A percentile compares a stretch with the other conserved stretches of the same genome.
phyloP scores from a whole-genome alignment of 2,329 filamentous ascomycete genomes.

The Cercospora sp. region DNA sequence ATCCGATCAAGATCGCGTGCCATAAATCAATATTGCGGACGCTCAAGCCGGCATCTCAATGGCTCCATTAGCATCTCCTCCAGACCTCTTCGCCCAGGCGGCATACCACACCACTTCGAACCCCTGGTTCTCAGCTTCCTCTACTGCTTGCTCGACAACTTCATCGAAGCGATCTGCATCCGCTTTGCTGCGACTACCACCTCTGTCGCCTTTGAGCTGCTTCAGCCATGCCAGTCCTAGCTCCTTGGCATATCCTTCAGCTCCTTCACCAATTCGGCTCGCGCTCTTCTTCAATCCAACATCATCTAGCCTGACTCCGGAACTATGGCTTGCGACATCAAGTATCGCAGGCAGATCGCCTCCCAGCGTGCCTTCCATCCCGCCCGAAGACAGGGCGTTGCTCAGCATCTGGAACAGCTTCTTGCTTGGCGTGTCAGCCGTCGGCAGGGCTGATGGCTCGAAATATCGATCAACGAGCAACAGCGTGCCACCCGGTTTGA shows the following conservation, averaged over 20 bases:
- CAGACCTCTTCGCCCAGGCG: constrained; percentile 14
- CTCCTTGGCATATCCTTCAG: constrained; percentile 5
- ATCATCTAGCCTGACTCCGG: constrained; percentile 8
- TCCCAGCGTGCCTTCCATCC: constrained; percentile 14
- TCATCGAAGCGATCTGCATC: constrained; percentile 10
- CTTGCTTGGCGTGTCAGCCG: not conserved
- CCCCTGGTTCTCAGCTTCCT: constrained; percentile 12
- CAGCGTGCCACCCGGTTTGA: constrained; percentile 12
- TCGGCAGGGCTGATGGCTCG: not conserved
- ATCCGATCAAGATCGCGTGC: constrained; percentile 24
- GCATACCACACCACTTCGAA: constrained; percentile 21
- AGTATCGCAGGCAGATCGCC: constrained; percentile 16
- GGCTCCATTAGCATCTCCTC: constrained; percentile 2
- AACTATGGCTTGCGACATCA: constrained; percentile 12
- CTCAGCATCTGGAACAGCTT: constrained; percentile 18
- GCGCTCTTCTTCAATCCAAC: constrained; percentile 13
- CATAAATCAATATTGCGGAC: not conserved
- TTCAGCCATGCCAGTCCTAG: constrained; percentile 18
- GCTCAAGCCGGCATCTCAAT: constrained; percentile 7
- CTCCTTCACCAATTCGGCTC: constrained; percentile 12
- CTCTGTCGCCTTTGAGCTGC: constrained; percentile 5
- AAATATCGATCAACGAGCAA: constrained; percentile 10
- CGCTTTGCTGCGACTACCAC: constrained; percentile 5
- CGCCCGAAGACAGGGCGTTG: constrained; percentile 9
- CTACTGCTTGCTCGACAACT: constrained; percentile 6